A percentile compares a stretch with the other conserved stretches of the same genome.
phyloP scores from a whole-genome alignment of 768 basidiomycete species.

The Amylocystis lapponica region DNA sequence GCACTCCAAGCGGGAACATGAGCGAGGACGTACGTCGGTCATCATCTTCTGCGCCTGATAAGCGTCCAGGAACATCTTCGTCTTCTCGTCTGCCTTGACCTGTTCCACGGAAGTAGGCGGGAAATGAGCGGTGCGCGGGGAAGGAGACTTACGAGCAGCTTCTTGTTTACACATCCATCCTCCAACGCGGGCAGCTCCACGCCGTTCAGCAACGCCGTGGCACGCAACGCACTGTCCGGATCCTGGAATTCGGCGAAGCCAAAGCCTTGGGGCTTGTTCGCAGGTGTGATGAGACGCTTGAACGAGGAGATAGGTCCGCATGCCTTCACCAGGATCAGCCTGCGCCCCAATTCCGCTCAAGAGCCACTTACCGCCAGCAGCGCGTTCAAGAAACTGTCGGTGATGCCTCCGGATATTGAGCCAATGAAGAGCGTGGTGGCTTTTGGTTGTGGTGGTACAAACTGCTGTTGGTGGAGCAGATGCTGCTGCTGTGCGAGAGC shows the following conservation, averaged over 20 bases:
- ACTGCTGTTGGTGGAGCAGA: slow-evolving; percentile 47
- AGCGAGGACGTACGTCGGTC: slow-evolving; percentile 60
- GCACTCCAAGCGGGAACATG: neutral
- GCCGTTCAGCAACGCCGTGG: slow-evolving; percentile 56
- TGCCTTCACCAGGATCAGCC: slow-evolving; percentile 62
- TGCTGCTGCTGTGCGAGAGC: slow-evolving; percentile 86
- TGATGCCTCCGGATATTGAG: slow-evolving; percentile 90
- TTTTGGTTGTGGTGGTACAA: slow-evolving; percentile 67
- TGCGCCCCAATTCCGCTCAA: too few species aligned
- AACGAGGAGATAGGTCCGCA: slow-evolving; percentile 88
- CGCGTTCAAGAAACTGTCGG: slow-evolving; percentile 72
- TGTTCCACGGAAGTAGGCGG: slow-evolving; percentile 31
- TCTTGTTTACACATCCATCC: slow-evolving; percentile 56
- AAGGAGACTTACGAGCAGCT: slow-evolving; percentile 55
- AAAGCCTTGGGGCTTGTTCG: slow-evolving; percentile 93
- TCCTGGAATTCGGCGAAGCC: slow-evolving; percentile 97
- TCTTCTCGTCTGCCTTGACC: slow-evolving; percentile 98
- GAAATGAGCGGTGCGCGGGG: slow-evolving; percentile 8
- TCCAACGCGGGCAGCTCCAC: slow-evolving; percentile 58
- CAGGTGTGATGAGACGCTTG: slow-evolving; percentile 88
- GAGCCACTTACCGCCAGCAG: slow-evolving; percentile 73
- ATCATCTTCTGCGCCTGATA: slow-evolving; percentile 75
- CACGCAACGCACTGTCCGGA: slow-evolving; percentile 84
- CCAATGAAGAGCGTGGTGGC: slow-evolving; percentile 84
- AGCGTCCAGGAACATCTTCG: slow-evolving; percentile 79